A percentile compares a stretch with the other conserved stretches of the same genome.
Evolutionary conservation across 2,329 filamentous ascomycete species (phyloP).

Genomic region (Helotiales sp.): DNA sequence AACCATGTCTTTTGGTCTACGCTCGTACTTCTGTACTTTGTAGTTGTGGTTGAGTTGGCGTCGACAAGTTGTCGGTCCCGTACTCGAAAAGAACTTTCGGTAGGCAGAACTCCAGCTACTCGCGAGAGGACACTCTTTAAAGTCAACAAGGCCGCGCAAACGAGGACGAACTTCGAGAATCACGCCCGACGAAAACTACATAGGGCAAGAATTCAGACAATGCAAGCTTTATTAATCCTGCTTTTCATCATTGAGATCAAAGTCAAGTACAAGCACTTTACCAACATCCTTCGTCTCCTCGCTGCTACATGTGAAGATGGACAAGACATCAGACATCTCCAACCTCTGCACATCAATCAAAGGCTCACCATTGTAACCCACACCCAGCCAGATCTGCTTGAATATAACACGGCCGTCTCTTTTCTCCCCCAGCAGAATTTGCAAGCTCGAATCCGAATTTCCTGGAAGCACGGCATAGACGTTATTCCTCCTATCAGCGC

Average conservation of each 20-base stretch:
- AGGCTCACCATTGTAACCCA: constrained; percentile 30
- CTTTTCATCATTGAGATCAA: constrained; percentile 6
- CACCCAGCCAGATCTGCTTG: constrained; percentile 20
- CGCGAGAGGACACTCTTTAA: too few relatives aligned
- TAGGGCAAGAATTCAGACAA: not conserved
- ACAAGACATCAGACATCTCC: constrained; percentile 21
- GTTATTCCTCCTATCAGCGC: constrained; percentile 19
- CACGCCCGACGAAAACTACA: too few relatives aligned
- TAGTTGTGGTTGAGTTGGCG: not conserved
- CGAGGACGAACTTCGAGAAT: too few relatives aligned
- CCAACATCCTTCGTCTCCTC: constrained; percentile 5
- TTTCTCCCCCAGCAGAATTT: constrained; percentile 17
- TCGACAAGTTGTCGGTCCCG: not conserved
- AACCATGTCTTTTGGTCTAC: not conserved
- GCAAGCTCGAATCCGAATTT: constrained; percentile 26
- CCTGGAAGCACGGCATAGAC: constrained; percentile 26
- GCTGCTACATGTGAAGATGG: constrained; percentile 27
- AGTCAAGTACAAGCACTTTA: constrained; percentile 26
- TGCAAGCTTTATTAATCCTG: not conserved
- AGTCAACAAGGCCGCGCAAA: too few relatives aligned
- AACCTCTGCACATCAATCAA: constrained; percentile 25
- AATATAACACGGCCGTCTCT: constrained; percentile 9
- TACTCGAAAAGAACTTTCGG: too few relatives aligned
- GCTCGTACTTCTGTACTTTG: not conserved
- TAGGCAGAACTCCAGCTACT: too few relatives aligned